Evolutionary conservation across 177 flowering plant species (phyloP), one percentile per base, ranked within the genome.

Genomic region (Tripterygium wilfordii): DNA sequence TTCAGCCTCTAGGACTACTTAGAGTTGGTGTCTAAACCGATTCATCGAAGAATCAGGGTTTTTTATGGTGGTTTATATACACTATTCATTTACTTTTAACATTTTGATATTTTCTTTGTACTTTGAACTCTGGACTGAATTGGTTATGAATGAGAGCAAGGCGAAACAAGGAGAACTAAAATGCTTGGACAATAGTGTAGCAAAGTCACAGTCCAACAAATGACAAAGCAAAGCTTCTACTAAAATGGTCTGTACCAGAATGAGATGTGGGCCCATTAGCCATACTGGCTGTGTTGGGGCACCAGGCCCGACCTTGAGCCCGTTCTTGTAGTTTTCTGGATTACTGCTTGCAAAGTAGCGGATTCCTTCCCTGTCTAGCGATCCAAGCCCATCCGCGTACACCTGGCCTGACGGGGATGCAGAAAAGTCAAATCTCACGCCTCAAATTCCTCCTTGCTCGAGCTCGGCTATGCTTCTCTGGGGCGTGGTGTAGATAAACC

Each of bases 401-500:
- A 79, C 69, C n/a, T n/a, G n/a, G n/a, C 17, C 40, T 75, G 59
- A 83, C 76, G 10, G 95, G 95, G 61, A 82, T 83, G 53, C 67
- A n/a, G n/a, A n/a, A n/a, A n/a, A n/a, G n/a, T 54, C n/a, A 75
- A 26, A 47, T 86, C 67, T 48, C 97, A 89, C 10, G 82, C 20
- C 23, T 70, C 76, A 21, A 53, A 81, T 37, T 85, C 96, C 16
- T 80, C 80, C 50, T 38, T 71, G 65, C 46, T 47, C 39, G 48
- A 88, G 26, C 76, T 88, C 96, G 10, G 58, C 75, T 1, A 88
- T 42, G 32, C 58, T 67, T 46, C 73, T 84, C 41, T 68, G 48
- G 0, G 83, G 75, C n/a, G 71, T 77, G 1, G 89, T 80, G 65
- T 75, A 78, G 15, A 68, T 35, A 55, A 88, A 80, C 94, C 88